A percentile compares a stretch with the other conserved stretches of the same genome.
phyloP scores from a whole-genome alignment of 2,329 filamentous ascomycete genomes.

The Monosporascus sp. region DNA sequence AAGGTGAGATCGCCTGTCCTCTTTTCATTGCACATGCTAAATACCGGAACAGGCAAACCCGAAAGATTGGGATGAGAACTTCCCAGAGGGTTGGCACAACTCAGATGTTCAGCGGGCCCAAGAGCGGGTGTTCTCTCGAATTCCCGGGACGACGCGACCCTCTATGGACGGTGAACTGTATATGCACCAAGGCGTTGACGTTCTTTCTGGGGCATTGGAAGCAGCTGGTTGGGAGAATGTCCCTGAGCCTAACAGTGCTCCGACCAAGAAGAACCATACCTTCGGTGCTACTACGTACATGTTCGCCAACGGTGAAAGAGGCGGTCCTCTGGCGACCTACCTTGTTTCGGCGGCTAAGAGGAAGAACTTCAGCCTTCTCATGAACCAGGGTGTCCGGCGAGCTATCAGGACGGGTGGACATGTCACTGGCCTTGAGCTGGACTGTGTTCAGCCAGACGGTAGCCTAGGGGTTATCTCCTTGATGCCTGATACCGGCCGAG shows the following conservation, averaged over 20 bases:
- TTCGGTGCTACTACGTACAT: conserved; percentile 62
- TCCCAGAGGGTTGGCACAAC: conserved; percentile 65
- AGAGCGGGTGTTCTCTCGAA: conserved; percentile 57
- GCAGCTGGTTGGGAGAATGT: conserved; percentile 58
- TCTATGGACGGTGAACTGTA: conserved; percentile 62
- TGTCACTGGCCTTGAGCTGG: conserved; percentile 63
- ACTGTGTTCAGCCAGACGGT: conserved; percentile 46
- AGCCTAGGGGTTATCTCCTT: conserved; percentile 56
- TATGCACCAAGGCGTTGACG: conserved; percentile 57
- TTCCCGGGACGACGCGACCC: conserved; percentile 61
- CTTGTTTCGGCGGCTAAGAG: conserved; percentile 54
- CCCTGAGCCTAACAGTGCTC: conserved; percentile 49
- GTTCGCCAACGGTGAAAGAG: conserved; percentile 59
- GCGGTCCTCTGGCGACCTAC: conserved; percentile 66
- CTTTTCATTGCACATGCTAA: background rate
- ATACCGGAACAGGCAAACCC: conserved; percentile 43
- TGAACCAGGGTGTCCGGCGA: conserved; percentile 60
- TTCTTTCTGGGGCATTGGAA: conserved; percentile 53
- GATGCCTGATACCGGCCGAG: conserved; percentile 53
- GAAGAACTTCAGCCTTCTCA: conserved; percentile 63
- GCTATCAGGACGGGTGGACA: conserved; percentile 57
- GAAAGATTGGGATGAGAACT: conserved; percentile 67
- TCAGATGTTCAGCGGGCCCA: conserved; percentile 54
- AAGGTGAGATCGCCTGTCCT: conserved; percentile 31
- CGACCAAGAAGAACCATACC: conserved; percentile 58